These are phyloP conservation scores for Chlorella sorokiniana DNA, from an alignment of 139 green algal genomes.

Conservation along the genomic window DNA sequence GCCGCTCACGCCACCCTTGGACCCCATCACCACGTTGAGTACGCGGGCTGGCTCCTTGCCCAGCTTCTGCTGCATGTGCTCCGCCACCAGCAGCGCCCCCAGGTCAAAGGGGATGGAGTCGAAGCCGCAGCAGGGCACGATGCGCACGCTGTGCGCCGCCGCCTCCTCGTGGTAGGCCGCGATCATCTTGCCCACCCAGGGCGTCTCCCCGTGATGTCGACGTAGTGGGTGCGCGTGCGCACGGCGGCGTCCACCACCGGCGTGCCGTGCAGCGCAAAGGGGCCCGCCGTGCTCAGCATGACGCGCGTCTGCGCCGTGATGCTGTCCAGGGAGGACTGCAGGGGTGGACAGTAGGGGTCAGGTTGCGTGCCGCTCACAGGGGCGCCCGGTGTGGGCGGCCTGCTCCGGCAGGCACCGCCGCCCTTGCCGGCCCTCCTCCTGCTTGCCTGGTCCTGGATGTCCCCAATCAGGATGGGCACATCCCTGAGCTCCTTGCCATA, in stretches of 20 bases:
- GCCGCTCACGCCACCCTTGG: slow-evolving; percentile 58
- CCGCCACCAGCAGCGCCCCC: slow-evolving; percentile 62
- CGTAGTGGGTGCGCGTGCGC: slow-evolving; percentile 76
- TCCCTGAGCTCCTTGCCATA: slow-evolving; percentile 50
- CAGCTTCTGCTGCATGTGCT: slow-evolving; percentile 56
- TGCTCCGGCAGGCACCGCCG: not conserved
- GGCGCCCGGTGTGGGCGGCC: too few species aligned
- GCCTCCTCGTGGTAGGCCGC: slow-evolving; percentile 65
- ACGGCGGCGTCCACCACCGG: slow-evolving; percentile 81
- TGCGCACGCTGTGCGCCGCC: slow-evolving; percentile 44
- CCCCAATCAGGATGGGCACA: slow-evolving; percentile 70
- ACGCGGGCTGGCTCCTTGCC: slow-evolving; percentile 44
- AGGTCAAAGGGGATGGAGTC: slow-evolving; percentile 90
- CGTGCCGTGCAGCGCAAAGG: slow-evolving; percentile 68
- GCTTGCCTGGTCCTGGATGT: slow-evolving; percentile 55
- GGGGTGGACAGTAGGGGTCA: too few species aligned
- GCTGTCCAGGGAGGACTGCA: slow-evolving; percentile 49
- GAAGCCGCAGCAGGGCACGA: slow-evolving; percentile 85
- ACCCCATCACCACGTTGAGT: slow-evolving; percentile 35
- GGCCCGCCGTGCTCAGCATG: slow-evolving; percentile 76
- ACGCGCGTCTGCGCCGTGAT: slow-evolving; percentile 66
- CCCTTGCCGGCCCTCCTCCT: not conserved
- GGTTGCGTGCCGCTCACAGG: too few species aligned
- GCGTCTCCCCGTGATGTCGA: slow-evolving; percentile 88
- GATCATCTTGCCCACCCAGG: slow-evolving; percentile 73